Evolutionary conservation across 208 protist species (phyloP), one percentile per base, ranked within the genome.

Genomic region (Tritrichomonas musculus): DNA sequence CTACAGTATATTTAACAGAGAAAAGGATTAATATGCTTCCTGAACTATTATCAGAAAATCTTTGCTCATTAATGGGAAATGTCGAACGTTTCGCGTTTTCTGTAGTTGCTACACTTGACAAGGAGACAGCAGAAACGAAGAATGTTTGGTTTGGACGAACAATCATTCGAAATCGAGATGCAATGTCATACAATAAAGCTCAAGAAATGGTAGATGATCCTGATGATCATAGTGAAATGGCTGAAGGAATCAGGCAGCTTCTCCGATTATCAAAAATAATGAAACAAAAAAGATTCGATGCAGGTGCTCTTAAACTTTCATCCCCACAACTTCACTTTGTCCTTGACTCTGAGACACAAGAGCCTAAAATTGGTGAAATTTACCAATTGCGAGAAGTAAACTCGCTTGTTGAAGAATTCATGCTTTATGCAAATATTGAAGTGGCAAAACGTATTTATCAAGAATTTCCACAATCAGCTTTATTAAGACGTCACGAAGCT

Each of bases 21-120:
- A 27, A 93, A 30, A 88, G 95, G 41, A 96, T 97, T 69, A 95
- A 97, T 92, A 98, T 98, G 97, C 94, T 98, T n/a, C 97, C 97
- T 2, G 75, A 80, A 13, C 65, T 97, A 0, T 93, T 98, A 1
- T 97, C 95, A 22, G 97, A 98, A 77, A 94, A 98, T 47, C 82
- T 98, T 0, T 98, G 97, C 94, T 97, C 96, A n/a, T 94, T 98
- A 0, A 95, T 96, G 53, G 94, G 95, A 82, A 66, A 92, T 53
- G 96, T 96, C 2, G 97, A 98, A 17, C 93, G 97, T 33, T 95
- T 98, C 22, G 94, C 97, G 4, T 98, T 98, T 92, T 97, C 96
- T 25, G 95, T 96, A 9, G 95, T 98, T 44, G 98, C 96, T 96
- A 88, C 80, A 27, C 47, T 97, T n/a, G 93, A 96, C 84, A 73